phyloP scores from a whole-genome alignment of 129 eudicot species.

The Heracleum sosnowskyi region DNA sequence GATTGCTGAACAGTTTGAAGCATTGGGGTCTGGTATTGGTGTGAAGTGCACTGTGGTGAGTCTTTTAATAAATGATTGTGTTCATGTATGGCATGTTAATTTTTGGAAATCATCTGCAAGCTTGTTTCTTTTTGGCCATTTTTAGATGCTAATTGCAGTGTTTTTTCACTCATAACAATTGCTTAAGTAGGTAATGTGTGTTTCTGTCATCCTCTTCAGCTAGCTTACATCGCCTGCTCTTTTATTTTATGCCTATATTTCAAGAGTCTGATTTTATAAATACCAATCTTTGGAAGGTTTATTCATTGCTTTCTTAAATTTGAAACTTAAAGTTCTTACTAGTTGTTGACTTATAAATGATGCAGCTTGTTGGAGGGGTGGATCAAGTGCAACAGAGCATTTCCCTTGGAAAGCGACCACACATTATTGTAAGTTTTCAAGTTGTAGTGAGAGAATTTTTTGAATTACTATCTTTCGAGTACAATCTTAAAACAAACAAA shows the following conservation, averaged over 20 bases:
- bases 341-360: neutral
- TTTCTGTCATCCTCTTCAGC: neutral
- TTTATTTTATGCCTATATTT: neutral
- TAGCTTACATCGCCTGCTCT: neutral
- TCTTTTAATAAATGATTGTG: neutral
- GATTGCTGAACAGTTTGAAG: slow-evolving; percentile 86
- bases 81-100: neutral
- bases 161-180: neutral
- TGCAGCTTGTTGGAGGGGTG: slow-evolving; percentile 98
- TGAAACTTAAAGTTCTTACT: neutral
- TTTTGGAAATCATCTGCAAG: neutral
- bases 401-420: slow-evolving; percentile 75
- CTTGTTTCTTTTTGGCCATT: neutral
- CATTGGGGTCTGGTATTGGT: slow-evolving; percentile 69
- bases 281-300: neutral
- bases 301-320: neutral
- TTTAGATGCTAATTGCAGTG: neutral
- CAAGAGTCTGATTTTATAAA: neutral
- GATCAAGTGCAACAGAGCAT: slow-evolving; percentile 68
- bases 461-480: neutral
- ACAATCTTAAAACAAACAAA: neutral
- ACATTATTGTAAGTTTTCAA: slow-evolving; percentile 60
- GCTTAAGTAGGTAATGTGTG: neutral
- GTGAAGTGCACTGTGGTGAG: slow-evolving; percentile 83
- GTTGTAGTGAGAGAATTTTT: neutral